Base-by-base conservation (phyloP, 768 basidiomycete species). In the Obba rivulosa region DNA sequence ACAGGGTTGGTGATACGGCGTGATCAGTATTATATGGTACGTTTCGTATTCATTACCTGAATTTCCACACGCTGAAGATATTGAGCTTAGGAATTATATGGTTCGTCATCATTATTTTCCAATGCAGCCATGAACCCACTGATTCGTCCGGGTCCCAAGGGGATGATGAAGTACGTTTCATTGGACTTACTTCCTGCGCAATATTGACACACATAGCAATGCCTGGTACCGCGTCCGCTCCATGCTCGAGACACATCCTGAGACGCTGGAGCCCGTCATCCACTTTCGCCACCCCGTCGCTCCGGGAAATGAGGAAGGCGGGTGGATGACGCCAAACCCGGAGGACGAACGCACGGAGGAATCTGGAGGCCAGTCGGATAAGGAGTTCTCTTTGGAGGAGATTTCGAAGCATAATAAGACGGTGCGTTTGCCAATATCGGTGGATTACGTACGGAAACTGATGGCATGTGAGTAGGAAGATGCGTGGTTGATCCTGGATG, bases 391-490 rank as follows among this genome's bases (percentile, higher is more conserved):
- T 1, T 52, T 69, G 8, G 75, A 75, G 28, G 69, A 72, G 45
- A 65, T 72, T 22, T 64, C 63, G 28, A 67, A 69, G 62, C 69
- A 79, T 56, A 72, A 74, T 62, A 71, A 57, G 25, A 64, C 41
- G 51, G 57, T 49, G 10, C 11, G 41, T 25, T 23, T 28, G 34
- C 11, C 23, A 44, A 22, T 8, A n/a, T n/a, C 28, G 28, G 5
- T 31, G 28, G 13, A 7, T 31, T 1, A 16, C n/a, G 17, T 3
- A 17, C 11, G 21, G 35, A 11, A 13, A 18, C 11, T 40, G 23
- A 13, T 44, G 10, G 22, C 40, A 17, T 3, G n/a, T 13, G 5
- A 18, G 3, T 35, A 74, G 62, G 66, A 71, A 18, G 74, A 77
- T 53, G 68, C 67, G 49, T 55, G 54, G 54, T 28, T 55, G 16